Conservation (phyloP, 805 yeast genomes). For the Barnettozyma siamensis region DNA sequence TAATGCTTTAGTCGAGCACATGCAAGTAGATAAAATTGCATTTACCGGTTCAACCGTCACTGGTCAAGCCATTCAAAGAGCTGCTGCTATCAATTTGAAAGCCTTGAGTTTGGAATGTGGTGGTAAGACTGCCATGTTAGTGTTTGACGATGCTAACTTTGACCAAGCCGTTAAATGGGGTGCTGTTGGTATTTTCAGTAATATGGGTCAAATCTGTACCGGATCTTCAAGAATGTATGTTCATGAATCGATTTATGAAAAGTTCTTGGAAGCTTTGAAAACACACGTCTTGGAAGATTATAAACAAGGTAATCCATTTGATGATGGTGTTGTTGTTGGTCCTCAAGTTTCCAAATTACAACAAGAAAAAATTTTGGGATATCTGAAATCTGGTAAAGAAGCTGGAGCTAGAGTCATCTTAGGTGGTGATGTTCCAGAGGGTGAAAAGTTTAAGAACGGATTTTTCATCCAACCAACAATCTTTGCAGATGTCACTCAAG, state of each 20-base stretch:
- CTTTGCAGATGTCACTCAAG: constrained; percentile 37
- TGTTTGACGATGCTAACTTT: constrained; percentile 43
- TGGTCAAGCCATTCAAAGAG: constrained; percentile 38
- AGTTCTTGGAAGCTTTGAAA: constrained; percentile 37
- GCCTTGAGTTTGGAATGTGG: constrained; percentile 47
- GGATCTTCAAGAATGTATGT: constrained; percentile 57
- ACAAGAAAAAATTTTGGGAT: constrained; percentile 40
- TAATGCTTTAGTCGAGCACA: constrained; percentile 39
- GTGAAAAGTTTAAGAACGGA: constrained; percentile 25
- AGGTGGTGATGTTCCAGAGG: constrained; percentile 37
- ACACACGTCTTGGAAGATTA: constrained; percentile 30
- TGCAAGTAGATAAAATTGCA: constrained; percentile 44
- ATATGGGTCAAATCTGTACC: constrained; percentile 61
- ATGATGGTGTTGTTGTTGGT: constrained; percentile 39
- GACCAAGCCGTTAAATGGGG: constrained; percentile 47
- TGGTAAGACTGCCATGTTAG: constrained; percentile 44
- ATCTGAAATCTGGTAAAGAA: constrained; percentile 42
- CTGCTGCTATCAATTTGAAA: constrained; percentile 40
- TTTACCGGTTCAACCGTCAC: constrained; percentile 51
- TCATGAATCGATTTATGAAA: constrained; percentile 49
- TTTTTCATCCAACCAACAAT: constrained; percentile 43
- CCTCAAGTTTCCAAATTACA: constrained; percentile 51
- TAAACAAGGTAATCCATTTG: constrained; percentile 41
- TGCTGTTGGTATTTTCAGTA: constrained; percentile 49
- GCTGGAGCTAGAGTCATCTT: constrained; percentile 47